Evolutionary conservation across 768 basidiomycete species (phyloP), one percentile per base, ranked within the genome.

Genomic region (Kwoniella heveanensis): DNA sequence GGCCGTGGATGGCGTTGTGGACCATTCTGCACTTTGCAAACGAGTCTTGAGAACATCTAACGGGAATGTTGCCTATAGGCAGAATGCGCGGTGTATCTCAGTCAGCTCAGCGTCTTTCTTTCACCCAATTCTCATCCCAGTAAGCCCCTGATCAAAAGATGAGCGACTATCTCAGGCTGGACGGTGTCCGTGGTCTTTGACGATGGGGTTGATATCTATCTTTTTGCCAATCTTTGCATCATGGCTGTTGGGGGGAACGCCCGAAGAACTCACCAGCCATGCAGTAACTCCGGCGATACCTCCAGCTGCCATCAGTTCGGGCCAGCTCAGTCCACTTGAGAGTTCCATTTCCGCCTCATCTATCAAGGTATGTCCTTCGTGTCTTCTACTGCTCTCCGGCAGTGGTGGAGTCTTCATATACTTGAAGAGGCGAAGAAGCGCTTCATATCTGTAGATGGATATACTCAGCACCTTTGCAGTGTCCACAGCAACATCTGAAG

Each of bases 11-110:
- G 48, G 24, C 17, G 32, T 36, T 36, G 39, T 44, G 39, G 60
- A 30, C 68, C 67, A 69, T 12, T 60, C 26, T n/a, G 57, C 60
- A 2, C 66, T 85, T 78, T 96, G 92, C 70, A 93, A 85, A 5
- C 92, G 86, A 15, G 93, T 94, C 81, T 96, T 95, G 65, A 94
- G 84, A 2, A 92, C 89, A 73, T 96, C 92, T 59, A 92, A 82
- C 1, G 91, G 91, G 77, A 95, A 96, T 0, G 92, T 94, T 1
- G 82, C 77, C 76, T 79, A 44, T 44, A 53, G 17, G 12, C 29
- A 10, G 2, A 19, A 32, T 5, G n/a, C n/a, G n/a, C n/a, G 32
- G 32, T 32, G 32, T 32, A 5, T 32, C 7, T 32, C 32, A 32
- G 32, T n/a, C n/a, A n/a, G n/a, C n/a, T n/a, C n/a, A n/a, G n/a